A percentile compares a stretch with the other conserved stretches of the same genome.
Evolutionary conservation across 1,139 yeast genomes (phyloP).

Genomic region (Yarrowia galli): DNA sequence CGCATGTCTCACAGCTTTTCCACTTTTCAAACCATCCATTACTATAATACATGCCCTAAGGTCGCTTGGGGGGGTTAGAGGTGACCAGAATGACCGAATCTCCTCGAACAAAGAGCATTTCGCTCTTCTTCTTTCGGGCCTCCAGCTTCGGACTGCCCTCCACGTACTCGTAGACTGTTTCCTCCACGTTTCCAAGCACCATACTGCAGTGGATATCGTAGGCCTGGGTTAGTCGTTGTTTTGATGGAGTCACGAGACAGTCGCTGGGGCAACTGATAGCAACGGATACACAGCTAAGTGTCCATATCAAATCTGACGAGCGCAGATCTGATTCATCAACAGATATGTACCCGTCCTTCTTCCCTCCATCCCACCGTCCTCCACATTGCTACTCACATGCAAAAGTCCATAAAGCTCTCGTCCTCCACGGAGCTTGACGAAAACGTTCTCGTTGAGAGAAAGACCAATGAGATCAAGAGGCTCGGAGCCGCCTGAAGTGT

Average conservation of each 20-base stretch:
- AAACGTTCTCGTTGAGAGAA: slow-evolving; percentile 84
- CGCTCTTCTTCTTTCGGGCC: slow-evolving; percentile 69
- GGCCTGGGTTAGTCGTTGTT: slow-evolving; percentile 58
- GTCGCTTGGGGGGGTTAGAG: slow-evolving; percentile 34
- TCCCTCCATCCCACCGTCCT: not conserved
- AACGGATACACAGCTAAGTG: not conserved
- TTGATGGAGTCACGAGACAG: too few species aligned
- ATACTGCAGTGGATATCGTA: slow-evolving; percentile 96
- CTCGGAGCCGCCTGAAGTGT: slow-evolving; percentile 48
- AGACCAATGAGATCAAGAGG: slow-evolving; percentile 90
- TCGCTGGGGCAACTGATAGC: not conserved
- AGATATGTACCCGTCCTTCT: not conserved
- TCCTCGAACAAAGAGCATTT: slow-evolving; percentile 95
- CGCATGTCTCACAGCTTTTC: too few species aligned
- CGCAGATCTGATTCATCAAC: not conserved
- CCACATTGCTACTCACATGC: slow-evolving; percentile 58
- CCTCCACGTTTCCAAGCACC: slow-evolving; percentile 92
- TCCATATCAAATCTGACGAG: not conserved
- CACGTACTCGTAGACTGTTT: slow-evolving; percentile 63
- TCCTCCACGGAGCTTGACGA: slow-evolving; percentile 94
- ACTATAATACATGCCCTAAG: slow-evolving; percentile 31
- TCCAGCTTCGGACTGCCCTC: slow-evolving; percentile 38
- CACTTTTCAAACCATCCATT: slow-evolving; percentile 35
- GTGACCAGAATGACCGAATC: slow-evolving; percentile 54
- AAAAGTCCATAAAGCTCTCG: slow-evolving; percentile 89